These are phyloP conservation scores for Fusarium sp. DNA, from an alignment of 2,329 filamentous ascomycete species.

Conservation along the genomic window DNA sequence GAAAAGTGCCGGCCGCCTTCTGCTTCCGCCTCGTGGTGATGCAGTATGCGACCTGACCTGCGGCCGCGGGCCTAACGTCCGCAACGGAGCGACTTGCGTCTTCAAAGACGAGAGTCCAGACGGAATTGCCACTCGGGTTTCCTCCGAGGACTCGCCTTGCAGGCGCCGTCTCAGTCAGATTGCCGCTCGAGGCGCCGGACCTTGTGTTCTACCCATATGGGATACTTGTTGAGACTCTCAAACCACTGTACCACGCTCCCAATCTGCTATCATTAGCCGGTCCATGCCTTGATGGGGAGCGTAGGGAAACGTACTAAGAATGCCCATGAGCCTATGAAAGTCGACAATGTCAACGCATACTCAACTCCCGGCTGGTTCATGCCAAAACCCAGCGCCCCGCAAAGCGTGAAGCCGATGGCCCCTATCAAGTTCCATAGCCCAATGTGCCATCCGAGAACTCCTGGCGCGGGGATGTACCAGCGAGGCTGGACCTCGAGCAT, in stretches of 20 bases:
- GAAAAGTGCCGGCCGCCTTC: background rate
- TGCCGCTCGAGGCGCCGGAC: conserved; percentile 7
- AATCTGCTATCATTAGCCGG: background rate
- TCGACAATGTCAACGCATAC: conserved; percentile 63
- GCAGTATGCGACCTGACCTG: conserved; percentile 10
- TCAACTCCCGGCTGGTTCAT: conserved; percentile 46
- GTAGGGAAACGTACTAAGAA: conserved; percentile 51
- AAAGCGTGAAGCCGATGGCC: conserved; percentile 71
- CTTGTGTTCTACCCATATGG: conserved; percentile 33
- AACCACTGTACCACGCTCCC: conserved; percentile 44
- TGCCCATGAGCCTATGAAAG: conserved; percentile 63
- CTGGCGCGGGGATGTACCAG: conserved; percentile 70
- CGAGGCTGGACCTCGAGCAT: conserved; percentile 74
- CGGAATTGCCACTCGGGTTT: background rate
- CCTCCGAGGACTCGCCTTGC: background rate
- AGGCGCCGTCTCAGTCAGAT: background rate
- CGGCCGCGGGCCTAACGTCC: conserved; percentile 2
- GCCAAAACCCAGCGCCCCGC: conserved; percentile 67
- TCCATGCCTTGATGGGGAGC: too few relatives aligned
- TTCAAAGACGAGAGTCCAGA: background rate
- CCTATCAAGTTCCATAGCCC: conserved; percentile 75
- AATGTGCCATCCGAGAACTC: conserved; percentile 74
- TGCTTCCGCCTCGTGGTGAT: background rate
- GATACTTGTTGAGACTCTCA: conserved; percentile 43
- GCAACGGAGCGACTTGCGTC: conserved; percentile 5